Evolutionary conservation across 306 rosid species (phyloP).

Genomic region (Casuarina glauca): DNA sequence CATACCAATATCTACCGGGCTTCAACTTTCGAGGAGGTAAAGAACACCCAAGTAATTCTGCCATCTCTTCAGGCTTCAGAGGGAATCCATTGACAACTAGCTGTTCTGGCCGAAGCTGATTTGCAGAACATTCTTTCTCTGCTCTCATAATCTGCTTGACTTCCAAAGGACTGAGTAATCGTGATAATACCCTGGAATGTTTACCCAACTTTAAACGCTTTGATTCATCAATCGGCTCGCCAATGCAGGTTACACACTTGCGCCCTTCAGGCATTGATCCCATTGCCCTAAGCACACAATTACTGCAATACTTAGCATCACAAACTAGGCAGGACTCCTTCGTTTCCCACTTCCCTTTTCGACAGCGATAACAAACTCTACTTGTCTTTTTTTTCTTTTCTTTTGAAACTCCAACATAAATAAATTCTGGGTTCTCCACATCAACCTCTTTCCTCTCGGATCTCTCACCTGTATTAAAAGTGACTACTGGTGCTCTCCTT

Average conservation of each 20-base stretch:
- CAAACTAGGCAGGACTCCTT: conserved; percentile 92
- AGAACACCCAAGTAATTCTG: conserved; percentile 83
- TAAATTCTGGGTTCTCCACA: conserved; percentile 64
- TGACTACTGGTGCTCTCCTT: conserved; percentile 76
- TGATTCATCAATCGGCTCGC: conserved; percentile 85
- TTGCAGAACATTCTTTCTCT: conserved; percentile 93
- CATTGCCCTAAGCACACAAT: conserved; percentile 94
- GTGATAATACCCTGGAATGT: conserved; percentile 81
- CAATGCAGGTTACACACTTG: conserved; percentile 87
- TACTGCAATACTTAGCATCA: conserved; percentile 85
- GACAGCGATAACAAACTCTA: conserved; percentile 84
- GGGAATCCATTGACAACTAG: conserved; percentile 78
- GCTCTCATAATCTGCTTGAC: conserved; percentile 98
- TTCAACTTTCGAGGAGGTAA: conserved; percentile 83
- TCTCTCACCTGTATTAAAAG: conserved; percentile 73
- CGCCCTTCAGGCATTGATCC: conserved; percentile 99
- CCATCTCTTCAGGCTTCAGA: conserved; percentile 84
- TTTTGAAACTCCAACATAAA: conserved; percentile 64
- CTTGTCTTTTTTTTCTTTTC: conserved; percentile 82
- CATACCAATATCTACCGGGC: conserved; percentile 99
- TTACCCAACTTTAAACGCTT: conserved; percentile 80
- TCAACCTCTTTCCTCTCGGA: conserved; percentile 60
- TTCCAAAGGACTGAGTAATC: conserved; percentile 90
- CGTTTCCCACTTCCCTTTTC: conserved; percentile 97
- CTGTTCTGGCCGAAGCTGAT: conserved; percentile 98